A percentile compares a stretch with the other conserved stretches of the same genome.
Evolutionary conservation across 2,329 filamentous ascomycete genomes (phyloP).

Genomic region (Trichoderma sp.): DNA sequence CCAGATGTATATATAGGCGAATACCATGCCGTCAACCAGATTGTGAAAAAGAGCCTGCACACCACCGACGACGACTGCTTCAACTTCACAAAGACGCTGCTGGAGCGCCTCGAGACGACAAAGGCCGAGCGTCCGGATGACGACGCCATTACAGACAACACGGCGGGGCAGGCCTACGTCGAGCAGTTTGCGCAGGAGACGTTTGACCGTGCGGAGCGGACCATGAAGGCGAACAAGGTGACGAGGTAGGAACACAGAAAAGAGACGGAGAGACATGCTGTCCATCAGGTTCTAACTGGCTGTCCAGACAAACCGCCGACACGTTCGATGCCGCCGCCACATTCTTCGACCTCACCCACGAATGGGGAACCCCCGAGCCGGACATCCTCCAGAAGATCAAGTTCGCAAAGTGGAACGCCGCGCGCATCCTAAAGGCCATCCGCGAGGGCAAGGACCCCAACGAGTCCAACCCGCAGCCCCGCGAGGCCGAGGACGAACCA

Average conservation of each 20-base stretch:
- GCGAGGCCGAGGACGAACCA: constrained; percentile 31
- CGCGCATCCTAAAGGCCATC: constrained; percentile 85
- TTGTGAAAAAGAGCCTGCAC: constrained; percentile 78
- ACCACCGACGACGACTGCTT: constrained; percentile 73
- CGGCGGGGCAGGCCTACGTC: constrained; percentile 84
- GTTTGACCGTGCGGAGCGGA: constrained; percentile 77
- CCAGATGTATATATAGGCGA: constrained; percentile 55
- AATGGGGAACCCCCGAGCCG: constrained; percentile 74
- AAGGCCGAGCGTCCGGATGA: constrained; percentile 66
- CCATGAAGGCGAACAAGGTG: constrained; percentile 77
- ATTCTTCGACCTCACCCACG: constrained; percentile 81
- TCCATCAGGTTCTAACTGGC: neutral
- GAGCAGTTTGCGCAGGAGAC: constrained; percentile 92
- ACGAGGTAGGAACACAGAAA: constrained; percentile 62
- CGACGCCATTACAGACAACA: constrained; percentile 80
- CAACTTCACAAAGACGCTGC: constrained; percentile 74
- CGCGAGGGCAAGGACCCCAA: constrained; percentile 92
- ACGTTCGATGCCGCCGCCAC: constrained; percentile 91
- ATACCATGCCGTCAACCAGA: constrained; percentile 90
- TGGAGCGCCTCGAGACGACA: constrained; percentile 78
- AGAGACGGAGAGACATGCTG: neutral
- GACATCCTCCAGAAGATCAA: constrained; percentile 86
- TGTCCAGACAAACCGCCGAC: constrained; percentile 78
- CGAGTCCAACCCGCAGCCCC: constrained; percentile 72
- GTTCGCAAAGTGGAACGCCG: constrained; percentile 93